Evolutionary conservation across 768 basidiomycete species (phyloP), one percentile per base, ranked within the genome.

Genomic region (Hortiboletus campestris): DNA sequence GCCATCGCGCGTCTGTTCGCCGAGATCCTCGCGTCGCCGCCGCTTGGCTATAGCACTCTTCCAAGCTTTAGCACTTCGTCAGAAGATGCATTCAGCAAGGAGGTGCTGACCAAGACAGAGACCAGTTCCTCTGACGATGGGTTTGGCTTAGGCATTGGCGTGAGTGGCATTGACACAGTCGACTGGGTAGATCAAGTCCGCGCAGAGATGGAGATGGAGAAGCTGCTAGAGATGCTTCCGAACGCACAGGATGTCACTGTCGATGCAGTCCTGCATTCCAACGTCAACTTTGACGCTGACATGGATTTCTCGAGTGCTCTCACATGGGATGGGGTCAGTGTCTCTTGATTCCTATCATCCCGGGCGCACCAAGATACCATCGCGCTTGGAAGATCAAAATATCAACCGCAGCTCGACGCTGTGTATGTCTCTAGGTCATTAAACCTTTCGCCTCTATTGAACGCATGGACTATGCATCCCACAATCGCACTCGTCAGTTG

Each of bases 191-290:
- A 71, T 29, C 67, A 60, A 51, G 59, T 61, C 40, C 58, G 14
- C 14, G 74, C 74, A 55, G 81, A 83, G 65, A 76, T 74, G 61
- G 84, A 84, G 69, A 82, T 86, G 76, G 80, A 84, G 74, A 81
- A 75, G 69, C 71, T 86, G 50, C 66, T 86, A 68, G 82, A 82
- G 66, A 72, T 82, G 72, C 67, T 82, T 60, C 78, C 80, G 42
- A 67, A 57, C 57, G 71, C 63, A 35, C 66, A 70, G 46, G 71
- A 71, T 54, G 67, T 60, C 44, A 61, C 58, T 42, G 40, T 60
- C 14, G 72, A 67, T 39, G 58, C 64, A 39, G 58, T 62, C 60
- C 58, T 57, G 36, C 56, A 53, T 31, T n/a, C 58, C 6, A 56
- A 45, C 45, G 60, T 63, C 53, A 53, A 46, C 42, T 34, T 56